Base-by-base conservation (phyloP, 495 filamentous ascomycete species). In the Penicillium subrubescens region DNA sequence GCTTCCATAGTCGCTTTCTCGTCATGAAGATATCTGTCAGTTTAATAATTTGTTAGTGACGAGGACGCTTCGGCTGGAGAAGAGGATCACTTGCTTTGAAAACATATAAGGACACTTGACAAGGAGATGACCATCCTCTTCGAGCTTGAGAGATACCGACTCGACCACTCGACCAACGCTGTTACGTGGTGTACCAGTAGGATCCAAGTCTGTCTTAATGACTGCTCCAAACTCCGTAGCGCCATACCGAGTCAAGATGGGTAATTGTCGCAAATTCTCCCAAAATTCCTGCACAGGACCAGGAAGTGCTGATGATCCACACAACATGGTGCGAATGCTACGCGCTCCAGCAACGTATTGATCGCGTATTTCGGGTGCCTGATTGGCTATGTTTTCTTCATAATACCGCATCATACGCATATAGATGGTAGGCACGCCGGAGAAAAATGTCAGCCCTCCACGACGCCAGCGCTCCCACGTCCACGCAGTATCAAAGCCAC, bases 381-480 rank as follows among this genome's bases (percentile, higher is more conserved):
- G 62, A 23, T 60, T 60, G 1, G 67, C 60, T 43, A 72, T 72
- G 0, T 67, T 68, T 17, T 70, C 71, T 62, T 83, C 77, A 60
- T 75, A 84, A 55, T 83, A 78, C 15, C 79, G 67, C 72, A 72
- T 72, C 80, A 84, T 76, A 0, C 82, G 78, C 75, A 81, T 83
- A 48, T 82, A 84, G 8, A 84, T 83, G 4, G 82, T 84, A 10
- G 82, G 82, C 6, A 84, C 82, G 8, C 80, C 82, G 19, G 76
- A 79, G 63, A 84, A 84, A 56, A 84, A 76, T 0, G 79, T 82
- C 8, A 81, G 51, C 0, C 73, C 75, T 43, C 79, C 78, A 43
- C 68, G 35, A 17, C 77, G 70, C 79, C 80, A 84, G 17, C 81
- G 69, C 41, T 82, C 77, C 82, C 82, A 84, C n/a, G 81, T 81